phyloP scores from a whole-genome alignment of 208 protist species.

The Trypanosoma brucei region DNA sequence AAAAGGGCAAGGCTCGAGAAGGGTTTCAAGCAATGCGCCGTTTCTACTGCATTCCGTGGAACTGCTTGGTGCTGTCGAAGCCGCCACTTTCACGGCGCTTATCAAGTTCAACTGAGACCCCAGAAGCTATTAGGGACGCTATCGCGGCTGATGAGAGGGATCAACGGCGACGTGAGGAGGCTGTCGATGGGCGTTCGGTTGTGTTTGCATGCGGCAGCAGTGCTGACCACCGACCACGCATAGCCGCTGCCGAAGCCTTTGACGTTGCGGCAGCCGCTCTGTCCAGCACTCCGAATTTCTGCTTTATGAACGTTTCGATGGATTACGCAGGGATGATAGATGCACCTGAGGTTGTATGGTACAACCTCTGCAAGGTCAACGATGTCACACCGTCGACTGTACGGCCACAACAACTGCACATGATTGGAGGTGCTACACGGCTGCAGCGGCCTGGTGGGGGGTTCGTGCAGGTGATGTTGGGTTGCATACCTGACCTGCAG shows the following conservation, averaged over 20 bases:
- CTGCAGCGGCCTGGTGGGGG: constrained; percentile 76
- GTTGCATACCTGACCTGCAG: constrained; percentile 76
- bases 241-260: constrained; percentile 83
- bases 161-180: constrained; percentile 43
- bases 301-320: constrained; percentile 71
- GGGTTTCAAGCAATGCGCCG: constrained; percentile 13
- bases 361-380: constrained; percentile 71
- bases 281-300: constrained; percentile 78
- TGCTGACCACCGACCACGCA: constrained; percentile 72
- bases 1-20: no score
- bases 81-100: constrained; percentile 4
- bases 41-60: neutral
- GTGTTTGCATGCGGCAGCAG: constrained; percentile 70
- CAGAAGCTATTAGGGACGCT: constrained; percentile 49
- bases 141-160: constrained; percentile 50
- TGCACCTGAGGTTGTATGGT: constrained; percentile 83
- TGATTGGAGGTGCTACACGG: constrained; percentile 73
- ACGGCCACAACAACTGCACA: constrained; percentile 60
- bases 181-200: constrained; percentile 66
- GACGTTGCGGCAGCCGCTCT: constrained; percentile 77
- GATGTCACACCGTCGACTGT: constrained; percentile 62
- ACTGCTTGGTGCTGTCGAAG: neutral
- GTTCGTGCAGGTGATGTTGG: constrained; percentile 79
- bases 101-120: constrained; percentile 4
- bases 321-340: constrained; percentile 83